Percentiles rank a stretch among this genome's conserved stretches.
Conservation (phyloP, 768 basidiomycete genomes). For the Mycena rebaudengoi region DNA sequence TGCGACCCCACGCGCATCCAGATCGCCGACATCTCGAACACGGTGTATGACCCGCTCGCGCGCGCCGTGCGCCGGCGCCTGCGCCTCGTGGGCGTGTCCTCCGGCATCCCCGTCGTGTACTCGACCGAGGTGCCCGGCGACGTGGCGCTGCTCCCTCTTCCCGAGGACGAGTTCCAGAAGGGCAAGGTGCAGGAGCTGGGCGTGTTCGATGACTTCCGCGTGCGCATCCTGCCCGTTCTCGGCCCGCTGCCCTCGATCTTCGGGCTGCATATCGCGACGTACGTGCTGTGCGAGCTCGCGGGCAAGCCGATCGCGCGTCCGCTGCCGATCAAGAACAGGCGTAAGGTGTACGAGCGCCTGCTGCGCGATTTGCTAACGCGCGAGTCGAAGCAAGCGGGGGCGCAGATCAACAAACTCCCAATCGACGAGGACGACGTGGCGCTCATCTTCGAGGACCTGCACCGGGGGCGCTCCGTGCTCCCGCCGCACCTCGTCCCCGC, state of each 20-base stretch:
- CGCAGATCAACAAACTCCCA: slow-evolving; percentile 68
- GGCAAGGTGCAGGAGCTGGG: slow-evolving; percentile 90
- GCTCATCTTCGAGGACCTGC: slow-evolving; percentile 87
- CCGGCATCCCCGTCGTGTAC: slow-evolving; percentile 89
- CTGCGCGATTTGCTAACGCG: slow-evolving; percentile 78
- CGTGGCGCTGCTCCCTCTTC: slow-evolving; percentile 87
- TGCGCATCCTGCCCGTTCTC: slow-evolving; percentile 92
- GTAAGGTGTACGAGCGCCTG: slow-evolving; percentile 84
- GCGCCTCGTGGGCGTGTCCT: slow-evolving; percentile 65
- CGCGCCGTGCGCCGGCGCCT: slow-evolving; percentile 86
- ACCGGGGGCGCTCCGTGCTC: slow-evolving; percentile 78
- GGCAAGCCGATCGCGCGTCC: slow-evolving; percentile 86
- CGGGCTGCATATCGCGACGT: slow-evolving; percentile 89
- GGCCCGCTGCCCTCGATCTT: slow-evolving; percentile 91
- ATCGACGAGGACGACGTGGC: slow-evolving; percentile 86
- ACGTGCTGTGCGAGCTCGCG: slow-evolving; percentile 86
- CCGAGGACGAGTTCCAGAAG: slow-evolving; percentile 91
- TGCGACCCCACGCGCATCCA: slow-evolving; percentile 94
- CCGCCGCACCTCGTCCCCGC: slow-evolving; percentile 81
- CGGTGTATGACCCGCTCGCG: slow-evolving; percentile 94
- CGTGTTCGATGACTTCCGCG: slow-evolving; percentile 91
- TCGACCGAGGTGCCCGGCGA: slow-evolving; percentile 94
- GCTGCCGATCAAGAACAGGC: slow-evolving; percentile 84
- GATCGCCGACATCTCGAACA: slow-evolving; percentile 92
- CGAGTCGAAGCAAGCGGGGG: slow-evolving; percentile 73